These are phyloP conservation scores for Balakata baccata DNA, from an alignment of 345 rosid genomes.

Conservation along the genomic window DNA sequence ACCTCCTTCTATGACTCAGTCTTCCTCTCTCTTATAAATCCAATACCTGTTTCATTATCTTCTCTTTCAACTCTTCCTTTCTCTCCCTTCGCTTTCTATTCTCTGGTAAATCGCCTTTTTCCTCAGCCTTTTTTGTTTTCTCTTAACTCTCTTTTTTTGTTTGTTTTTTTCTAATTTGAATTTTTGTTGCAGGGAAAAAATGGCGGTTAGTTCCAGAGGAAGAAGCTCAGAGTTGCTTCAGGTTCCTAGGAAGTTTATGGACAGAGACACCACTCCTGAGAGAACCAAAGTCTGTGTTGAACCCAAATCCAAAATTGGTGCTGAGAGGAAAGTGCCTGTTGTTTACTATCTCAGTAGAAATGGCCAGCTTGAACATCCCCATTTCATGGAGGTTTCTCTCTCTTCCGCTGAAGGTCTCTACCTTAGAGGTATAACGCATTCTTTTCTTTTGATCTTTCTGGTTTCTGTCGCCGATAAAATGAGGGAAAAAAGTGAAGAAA, in stretches of 20 bases:
- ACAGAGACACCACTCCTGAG: slow-evolving; percentile 28
- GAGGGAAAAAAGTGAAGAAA: background rate
- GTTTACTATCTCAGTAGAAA: slow-evolving; percentile 78
- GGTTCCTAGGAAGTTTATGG: slow-evolving; percentile 45
- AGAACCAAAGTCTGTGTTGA: slow-evolving; percentile 57
- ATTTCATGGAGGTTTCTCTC: slow-evolving; percentile 89
- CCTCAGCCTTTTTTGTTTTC: background rate
- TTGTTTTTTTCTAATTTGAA: background rate
- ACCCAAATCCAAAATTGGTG: slow-evolving; percentile 38
- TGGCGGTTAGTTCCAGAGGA: slow-evolving; percentile 50
- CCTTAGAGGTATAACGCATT: slow-evolving; percentile 51
- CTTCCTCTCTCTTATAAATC: slow-evolving; percentile 16
- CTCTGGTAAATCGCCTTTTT: background rate
- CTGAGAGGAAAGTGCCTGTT: slow-evolving; percentile 57
- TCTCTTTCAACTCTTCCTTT: background rate
- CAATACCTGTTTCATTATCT: slow-evolving; percentile 14
- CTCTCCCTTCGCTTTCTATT: slow-evolving; percentile 1
- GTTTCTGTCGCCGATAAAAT: slow-evolving; percentile 9
- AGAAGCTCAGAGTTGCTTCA: slow-evolving; percentile 34
- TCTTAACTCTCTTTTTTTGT: background rate
- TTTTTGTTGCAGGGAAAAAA: background rate
- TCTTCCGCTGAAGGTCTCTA: slow-evolving; percentile 69
- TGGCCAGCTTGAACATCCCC: slow-evolving; percentile 97
- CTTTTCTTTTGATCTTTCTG: background rate
- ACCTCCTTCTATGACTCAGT: background rate